phyloP scores from a whole-genome alignment of 1,284 basidiomycete genomes.

The Melanopsichium pennsylvanicum region DNA sequence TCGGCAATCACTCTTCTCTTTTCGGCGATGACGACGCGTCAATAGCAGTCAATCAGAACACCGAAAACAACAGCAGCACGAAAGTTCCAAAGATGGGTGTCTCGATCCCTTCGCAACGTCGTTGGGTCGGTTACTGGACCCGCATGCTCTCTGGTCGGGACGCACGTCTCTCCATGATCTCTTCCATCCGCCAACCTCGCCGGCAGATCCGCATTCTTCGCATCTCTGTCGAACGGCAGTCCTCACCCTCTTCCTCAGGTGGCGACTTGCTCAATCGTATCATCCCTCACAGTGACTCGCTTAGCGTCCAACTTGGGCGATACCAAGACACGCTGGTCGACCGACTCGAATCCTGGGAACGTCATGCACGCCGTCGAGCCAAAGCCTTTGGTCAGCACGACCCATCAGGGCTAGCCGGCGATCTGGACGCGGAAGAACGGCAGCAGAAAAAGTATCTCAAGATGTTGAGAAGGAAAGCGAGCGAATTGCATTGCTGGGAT shows the following conservation, averaged over 20 bases:
- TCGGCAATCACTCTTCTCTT: not conserved
- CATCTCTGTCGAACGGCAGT: conserved; percentile 43
- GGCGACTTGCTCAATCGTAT: conserved; percentile 12
- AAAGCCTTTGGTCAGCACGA: conserved; percentile 48
- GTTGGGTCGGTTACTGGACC: conserved; percentile 57
- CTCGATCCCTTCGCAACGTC: conserved; percentile 48
- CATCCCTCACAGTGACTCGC: conserved; percentile 43
- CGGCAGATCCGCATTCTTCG: conserved; percentile 47
- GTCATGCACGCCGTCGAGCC: conserved; percentile 41
- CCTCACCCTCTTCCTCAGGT: not conserved
- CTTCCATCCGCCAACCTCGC: conserved; percentile 14
- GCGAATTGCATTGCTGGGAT: conserved; percentile 34
- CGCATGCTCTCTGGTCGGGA: conserved; percentile 46
- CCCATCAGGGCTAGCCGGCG: conserved; percentile 34
- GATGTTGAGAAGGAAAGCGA: conserved; percentile 22
- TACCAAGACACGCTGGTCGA: conserved; percentile 47
- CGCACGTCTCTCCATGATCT: conserved; percentile 36
- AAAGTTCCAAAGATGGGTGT: conserved; percentile 48
- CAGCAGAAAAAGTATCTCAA: conserved; percentile 37
- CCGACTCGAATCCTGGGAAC: conserved; percentile 51
- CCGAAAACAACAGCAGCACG: conserved; percentile 27
- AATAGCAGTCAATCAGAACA: conserved; percentile 34
- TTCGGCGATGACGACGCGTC: conserved; percentile 18
- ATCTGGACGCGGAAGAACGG: conserved; percentile 29
- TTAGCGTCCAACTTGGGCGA: conserved; percentile 45